Percentiles rank a stretch among this genome's conserved stretches.
These are phyloP conservation scores for Coffea humblotiana DNA, from an alignment of 305 asterid species.

Conservation along the genomic window DNA sequence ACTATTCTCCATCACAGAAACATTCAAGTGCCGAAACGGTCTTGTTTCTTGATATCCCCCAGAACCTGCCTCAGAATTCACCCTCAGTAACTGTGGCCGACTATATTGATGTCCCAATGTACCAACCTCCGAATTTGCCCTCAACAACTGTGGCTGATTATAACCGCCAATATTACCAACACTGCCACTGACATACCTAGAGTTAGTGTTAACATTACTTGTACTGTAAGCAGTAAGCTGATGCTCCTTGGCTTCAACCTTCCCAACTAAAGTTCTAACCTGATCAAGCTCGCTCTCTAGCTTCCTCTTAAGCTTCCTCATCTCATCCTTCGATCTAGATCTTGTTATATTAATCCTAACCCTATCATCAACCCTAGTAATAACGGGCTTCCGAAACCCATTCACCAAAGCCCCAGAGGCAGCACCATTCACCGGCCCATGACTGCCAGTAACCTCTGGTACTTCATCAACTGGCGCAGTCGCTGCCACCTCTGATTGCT, in stretches of 20 bases:
- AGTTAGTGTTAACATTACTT: conserved; percentile 8
- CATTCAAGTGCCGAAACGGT: conserved; percentile 60
- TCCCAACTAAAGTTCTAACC: conserved; percentile 46
- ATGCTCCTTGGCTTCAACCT: conserved; percentile 62
- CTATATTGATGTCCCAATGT: conserved; percentile 9
- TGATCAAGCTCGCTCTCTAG: conserved; percentile 60
- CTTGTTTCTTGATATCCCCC: conserved; percentile 44
- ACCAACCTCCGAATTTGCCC: conserved; percentile 21
- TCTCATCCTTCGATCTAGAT: conserved; percentile 44
- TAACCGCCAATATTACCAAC: conserved; percentile 21
- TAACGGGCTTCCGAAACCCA: conserved; percentile 43
- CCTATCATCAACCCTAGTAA: conserved; percentile 53
- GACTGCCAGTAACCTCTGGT: not conserved
- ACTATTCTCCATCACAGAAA: conserved; percentile 52
- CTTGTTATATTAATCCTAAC: conserved; percentile 47
- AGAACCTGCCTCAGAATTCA: conserved; percentile 49
- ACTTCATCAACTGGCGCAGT: not conserved
- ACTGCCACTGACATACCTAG: conserved; percentile 9
- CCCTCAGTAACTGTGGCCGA: conserved; percentile 39
- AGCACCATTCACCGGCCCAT: not conserved
- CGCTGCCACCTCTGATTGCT: not conserved
- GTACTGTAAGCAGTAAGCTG: conserved; percentile 42
- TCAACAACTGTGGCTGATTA: conserved; percentile 24
- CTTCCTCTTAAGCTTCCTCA: conserved; percentile 49
- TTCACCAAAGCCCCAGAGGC: conserved; percentile 8